phyloP scores from a whole-genome alignment of 495 filamentous ascomycete genomes.

The Pyrenopolyporus hunteri region DNA sequence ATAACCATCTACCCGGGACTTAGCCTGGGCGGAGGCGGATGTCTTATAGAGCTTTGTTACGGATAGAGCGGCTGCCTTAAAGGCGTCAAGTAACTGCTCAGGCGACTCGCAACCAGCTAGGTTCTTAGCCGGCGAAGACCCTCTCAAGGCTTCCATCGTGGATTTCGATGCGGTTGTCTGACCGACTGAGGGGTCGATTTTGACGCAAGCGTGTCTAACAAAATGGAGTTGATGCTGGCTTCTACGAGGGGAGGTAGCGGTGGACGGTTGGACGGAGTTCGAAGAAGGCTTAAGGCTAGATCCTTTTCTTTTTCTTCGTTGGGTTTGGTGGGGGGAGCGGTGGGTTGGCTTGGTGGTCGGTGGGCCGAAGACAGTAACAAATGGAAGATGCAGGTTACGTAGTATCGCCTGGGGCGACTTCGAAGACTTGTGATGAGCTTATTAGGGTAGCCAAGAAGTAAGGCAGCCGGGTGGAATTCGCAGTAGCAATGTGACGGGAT shows the following conservation, averaged over 20 bases:
- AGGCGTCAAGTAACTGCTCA: constrained; percentile 83
- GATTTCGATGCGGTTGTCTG: constrained; percentile 1
- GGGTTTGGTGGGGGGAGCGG: constrained; percentile 40
- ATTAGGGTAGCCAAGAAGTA: constrained; percentile 1
- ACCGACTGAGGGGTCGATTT: background rate
- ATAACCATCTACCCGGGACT: constrained; percentile 78
- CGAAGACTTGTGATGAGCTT: constrained; percentile 21
- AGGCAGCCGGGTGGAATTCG: background rate
- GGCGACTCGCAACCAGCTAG: constrained; percentile 58
- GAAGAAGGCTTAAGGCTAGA: constrained; percentile 13
- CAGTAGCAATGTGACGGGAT: background rate
- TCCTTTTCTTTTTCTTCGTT: constrained; percentile 32
- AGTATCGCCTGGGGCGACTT: constrained; percentile 13
- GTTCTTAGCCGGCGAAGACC: constrained; percentile 39
- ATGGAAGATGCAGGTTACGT: constrained; percentile 35
- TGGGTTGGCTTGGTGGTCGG: constrained; percentile 22
- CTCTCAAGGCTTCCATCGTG: constrained; percentile 42
- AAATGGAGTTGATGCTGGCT: background rate
- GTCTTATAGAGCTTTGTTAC: constrained; percentile 97
- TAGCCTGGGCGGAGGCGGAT: constrained; percentile 75
- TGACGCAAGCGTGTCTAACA: background rate
- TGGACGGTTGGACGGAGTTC: constrained; percentile 2
- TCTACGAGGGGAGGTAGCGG: constrained; percentile 8
- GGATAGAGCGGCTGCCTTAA: constrained; percentile 89
- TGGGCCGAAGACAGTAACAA: constrained; percentile 32